phyloP scores from a whole-genome alignment of 768 basidiomycete species.

The Termitomyces heimii region DNA sequence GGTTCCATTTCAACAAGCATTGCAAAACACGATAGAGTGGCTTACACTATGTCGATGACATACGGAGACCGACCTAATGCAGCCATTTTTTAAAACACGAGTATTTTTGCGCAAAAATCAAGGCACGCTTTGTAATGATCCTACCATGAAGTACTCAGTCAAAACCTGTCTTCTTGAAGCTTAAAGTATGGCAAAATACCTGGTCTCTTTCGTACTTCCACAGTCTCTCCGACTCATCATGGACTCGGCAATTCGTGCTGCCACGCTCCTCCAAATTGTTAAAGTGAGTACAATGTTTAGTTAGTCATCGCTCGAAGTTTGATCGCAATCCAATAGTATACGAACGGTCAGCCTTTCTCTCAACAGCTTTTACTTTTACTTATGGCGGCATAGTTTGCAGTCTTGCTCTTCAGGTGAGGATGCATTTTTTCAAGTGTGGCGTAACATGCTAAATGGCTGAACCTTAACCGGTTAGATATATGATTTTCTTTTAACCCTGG shows the following conservation, averaged over 20 bases:
- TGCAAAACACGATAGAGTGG: not conserved
- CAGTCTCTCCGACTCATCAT: not conserved
- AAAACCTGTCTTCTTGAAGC: not conserved
- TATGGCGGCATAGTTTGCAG: conserved; percentile 1
- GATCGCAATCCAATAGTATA: not conserved
- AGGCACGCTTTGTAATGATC: not conserved
- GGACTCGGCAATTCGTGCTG: not conserved
- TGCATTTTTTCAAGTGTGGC: not conserved
- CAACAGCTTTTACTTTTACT: not conserved
- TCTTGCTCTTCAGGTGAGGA: conserved; percentile 1
- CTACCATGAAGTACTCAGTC: not conserved
- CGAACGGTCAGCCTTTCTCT: not conserved
- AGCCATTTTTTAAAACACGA: not conserved
- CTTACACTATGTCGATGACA: not conserved
- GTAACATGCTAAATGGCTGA: not conserved
- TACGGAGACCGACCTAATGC: not conserved
- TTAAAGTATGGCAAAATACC: not conserved
- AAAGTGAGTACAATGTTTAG: not conserved
- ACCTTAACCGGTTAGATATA: not conserved
- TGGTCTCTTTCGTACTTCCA: not conserved
- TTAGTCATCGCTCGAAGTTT: not conserved
- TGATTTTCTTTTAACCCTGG: conserved; percentile 5
- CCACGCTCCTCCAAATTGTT: not conserved
- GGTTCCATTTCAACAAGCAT: not conserved
- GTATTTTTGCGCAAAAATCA: not conserved